Evolutionary conservation across 2,329 filamentous ascomycete species (phyloP).

Genomic region (Zalaria obscura): DNA sequence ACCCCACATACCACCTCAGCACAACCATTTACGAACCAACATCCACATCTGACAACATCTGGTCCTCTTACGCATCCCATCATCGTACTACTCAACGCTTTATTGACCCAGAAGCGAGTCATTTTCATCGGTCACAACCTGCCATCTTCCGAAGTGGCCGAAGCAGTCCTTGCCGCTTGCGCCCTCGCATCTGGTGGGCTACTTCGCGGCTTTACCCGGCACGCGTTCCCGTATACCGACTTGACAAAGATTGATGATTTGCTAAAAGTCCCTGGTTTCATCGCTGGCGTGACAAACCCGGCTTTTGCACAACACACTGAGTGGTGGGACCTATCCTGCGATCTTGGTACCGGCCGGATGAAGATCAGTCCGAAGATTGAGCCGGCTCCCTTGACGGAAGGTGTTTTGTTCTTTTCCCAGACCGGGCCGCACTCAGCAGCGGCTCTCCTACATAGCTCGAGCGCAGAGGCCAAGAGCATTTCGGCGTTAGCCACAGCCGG

Average conservation of each 20-base stretch:
- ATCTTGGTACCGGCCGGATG: constrained; percentile 80
- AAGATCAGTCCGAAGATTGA: constrained; percentile 90
- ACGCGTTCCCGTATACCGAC: constrained; percentile 96
- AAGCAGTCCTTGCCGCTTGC: constrained; percentile 95
- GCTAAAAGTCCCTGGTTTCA: constrained; percentile 90
- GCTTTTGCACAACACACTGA: constrained; percentile 89
- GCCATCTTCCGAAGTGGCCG: constrained; percentile 88
- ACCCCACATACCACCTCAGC: constrained; percentile 67
- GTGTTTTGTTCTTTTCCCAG: constrained; percentile 75
- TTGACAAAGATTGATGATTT: constrained; percentile 95
- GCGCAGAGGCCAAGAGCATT: constrained; percentile 7
- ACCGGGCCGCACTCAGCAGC: constrained; percentile 9
- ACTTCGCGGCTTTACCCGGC: constrained; percentile 84
- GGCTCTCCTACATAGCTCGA: constrained; percentile 8
- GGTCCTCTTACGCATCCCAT: constrained; percentile 85
- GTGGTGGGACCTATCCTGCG: constrained; percentile 97
- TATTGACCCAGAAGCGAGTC: constrained; percentile 90
- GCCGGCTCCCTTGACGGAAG: constrained; percentile 65
- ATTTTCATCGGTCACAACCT: constrained; percentile 93
- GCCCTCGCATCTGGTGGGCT: constrained; percentile 83
- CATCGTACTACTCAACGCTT: constrained; percentile 84
- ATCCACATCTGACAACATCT: constrained; percentile 86
- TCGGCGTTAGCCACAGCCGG: constrained; percentile 10
- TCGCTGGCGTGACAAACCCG: constrained; percentile 93
- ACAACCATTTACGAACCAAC: constrained; percentile 62